A percentile compares a stretch with the other conserved stretches of the same genome.
phyloP scores from a whole-genome alignment of 202 grass and related monocot species.

The Schoenoplectus triqueter region DNA sequence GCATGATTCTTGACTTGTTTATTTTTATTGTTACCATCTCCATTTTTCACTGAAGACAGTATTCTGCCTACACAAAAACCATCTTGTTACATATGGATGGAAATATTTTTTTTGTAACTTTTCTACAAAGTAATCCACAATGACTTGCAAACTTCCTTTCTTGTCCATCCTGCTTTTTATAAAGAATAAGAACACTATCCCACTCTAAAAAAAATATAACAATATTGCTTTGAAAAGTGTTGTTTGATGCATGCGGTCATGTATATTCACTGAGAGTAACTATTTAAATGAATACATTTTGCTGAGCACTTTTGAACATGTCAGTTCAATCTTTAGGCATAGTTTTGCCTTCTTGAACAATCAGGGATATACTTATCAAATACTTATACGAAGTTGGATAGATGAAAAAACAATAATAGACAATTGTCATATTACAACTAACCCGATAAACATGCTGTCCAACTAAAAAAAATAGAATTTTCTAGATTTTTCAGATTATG shows the following conservation, averaged over 20 bases:
- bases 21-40: slow-evolving; percentile 38
- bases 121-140: not conserved
- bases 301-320: not conserved
- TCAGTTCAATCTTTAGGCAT: not conserved
- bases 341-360: not conserved
- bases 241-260: not conserved
- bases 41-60: slow-evolving; percentile 64
- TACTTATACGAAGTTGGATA: not conserved
- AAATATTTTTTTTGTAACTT: not conserved
- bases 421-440: not conserved
- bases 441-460: not conserved
- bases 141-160: not conserved
- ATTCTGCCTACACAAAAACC: slow-evolving; percentile 67
- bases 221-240: not conserved
- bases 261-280: not conserved
- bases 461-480: not conserved
- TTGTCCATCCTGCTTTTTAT: not conserved
- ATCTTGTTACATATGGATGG: slow-evolving; percentile 2
- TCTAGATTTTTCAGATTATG: not conserved
- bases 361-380: not conserved
- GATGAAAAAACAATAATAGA: not conserved
- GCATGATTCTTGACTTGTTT: slow-evolving; percentile 44
- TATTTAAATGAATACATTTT: not conserved
- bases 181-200: not conserved
- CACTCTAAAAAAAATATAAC: not conserved